phyloP scores from a whole-genome alignment of 768 basidiomycete species.

The Leucocoprinus sp. region DNA sequence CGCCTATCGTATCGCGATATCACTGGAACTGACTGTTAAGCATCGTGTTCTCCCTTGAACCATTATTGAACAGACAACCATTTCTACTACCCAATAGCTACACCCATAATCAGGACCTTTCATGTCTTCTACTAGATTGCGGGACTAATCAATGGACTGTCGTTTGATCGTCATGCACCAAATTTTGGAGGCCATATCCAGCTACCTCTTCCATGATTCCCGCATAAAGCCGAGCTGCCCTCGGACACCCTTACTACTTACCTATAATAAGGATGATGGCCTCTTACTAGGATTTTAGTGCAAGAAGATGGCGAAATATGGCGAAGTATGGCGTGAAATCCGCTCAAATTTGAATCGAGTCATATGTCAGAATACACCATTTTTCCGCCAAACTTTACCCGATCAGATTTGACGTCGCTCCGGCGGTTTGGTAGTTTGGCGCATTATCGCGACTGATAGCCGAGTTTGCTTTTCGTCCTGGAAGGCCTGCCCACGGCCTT shows the following conservation, averaged over 20 bases:
- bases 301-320: neutral
- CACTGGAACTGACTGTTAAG: neutral
- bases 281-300: neutral
- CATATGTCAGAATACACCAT: neutral
- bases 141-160: neutral
- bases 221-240: neutral
- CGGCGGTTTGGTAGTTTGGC: no score
- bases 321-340: neutral
- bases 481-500: no score
- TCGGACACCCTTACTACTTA: conserved; percentile 3
- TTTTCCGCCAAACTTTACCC: no score
- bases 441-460: no score
- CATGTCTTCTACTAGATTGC: neutral
- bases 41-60: conserved; percentile 1
- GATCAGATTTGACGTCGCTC: no score
- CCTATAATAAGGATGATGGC: neutral
- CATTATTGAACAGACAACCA: neutral
- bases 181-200: neutral
- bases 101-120: neutral
- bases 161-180: neutral
- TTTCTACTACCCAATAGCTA: neutral
- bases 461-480: no score
- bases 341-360: neutral
- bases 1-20: neutral
- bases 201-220: neutral